Conservation (phyloP, 441 rosid genomes). For the Croton setiger region DNA sequence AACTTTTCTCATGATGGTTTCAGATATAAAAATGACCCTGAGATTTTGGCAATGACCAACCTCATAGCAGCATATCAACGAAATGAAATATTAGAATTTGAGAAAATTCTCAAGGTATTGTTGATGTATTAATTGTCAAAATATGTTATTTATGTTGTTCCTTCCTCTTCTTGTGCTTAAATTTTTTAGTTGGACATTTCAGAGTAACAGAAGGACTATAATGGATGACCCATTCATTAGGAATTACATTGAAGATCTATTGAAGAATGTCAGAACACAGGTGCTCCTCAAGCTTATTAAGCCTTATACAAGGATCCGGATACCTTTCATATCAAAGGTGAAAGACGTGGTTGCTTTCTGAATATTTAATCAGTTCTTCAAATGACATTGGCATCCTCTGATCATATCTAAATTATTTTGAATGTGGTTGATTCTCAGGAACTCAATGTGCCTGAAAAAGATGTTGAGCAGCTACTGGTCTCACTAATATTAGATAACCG, state of each 20-base stretch:
- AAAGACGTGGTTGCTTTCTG: slow-evolving; percentile 5
- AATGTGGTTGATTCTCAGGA: slow-evolving; percentile 43
- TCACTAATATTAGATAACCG: slow-evolving; percentile 89
- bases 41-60: slow-evolving; percentile 98
- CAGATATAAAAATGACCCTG: slow-evolving; percentile 98
- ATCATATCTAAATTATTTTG: slow-evolving; percentile 14
- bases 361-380: not conserved
- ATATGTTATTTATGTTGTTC: not conserved
- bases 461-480: slow-evolving; percentile 87
- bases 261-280: slow-evolving; percentile 98
- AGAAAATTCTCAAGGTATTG: slow-evolving; percentile 91
- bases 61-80: slow-evolving; percentile 97
- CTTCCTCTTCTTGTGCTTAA: slow-evolving; percentile 7
- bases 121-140: not conserved
- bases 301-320: slow-evolving; percentile 90
- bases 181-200: slow-evolving; percentile 22
- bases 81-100: slow-evolving; percentile 94
- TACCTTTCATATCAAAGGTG: slow-evolving; percentile 94
- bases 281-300: slow-evolving; percentile 95
- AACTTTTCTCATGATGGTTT: slow-evolving; percentile 14
- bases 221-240: slow-evolving; percentile 98
- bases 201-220: slow-evolving; percentile 92
- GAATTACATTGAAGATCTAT: slow-evolving; percentile 92
- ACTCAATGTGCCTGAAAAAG: slow-evolving; percentile 94
- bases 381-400: not conserved